These are phyloP conservation scores for Syncephalastrum sp. DNA, from an alignment of 371 early-diverging fungal species.

Conservation along the genomic window DNA sequence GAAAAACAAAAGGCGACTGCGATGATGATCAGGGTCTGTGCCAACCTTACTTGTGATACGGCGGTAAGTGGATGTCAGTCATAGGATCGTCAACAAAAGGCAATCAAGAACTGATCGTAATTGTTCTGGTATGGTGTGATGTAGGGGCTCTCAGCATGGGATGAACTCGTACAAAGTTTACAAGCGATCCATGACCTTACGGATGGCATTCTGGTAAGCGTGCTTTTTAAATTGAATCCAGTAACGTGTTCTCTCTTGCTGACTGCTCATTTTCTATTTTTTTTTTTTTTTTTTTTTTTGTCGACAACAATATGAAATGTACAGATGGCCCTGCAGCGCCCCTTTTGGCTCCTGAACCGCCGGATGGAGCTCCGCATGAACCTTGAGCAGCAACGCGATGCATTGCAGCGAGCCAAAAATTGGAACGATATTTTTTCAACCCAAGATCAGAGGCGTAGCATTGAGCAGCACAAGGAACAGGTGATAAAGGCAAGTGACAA, in stretches of 20 bases:
- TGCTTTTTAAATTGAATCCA: not conserved
- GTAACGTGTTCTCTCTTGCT: not conserved
- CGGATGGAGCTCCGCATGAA: slow-evolving; percentile 16
- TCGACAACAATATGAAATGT: not conserved
- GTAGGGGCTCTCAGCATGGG: slow-evolving; percentile 6
- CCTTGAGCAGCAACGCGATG: slow-evolving; percentile 37
- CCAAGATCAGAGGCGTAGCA: slow-evolving; percentile 24
- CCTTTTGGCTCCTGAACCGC: slow-evolving; percentile 26
- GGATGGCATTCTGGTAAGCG: slow-evolving; percentile 37
- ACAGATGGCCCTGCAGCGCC: slow-evolving; percentile 37
- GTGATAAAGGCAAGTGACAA: slow-evolving; percentile 29
- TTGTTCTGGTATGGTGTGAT: not conserved
- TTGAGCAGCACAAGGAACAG: slow-evolving; percentile 28
- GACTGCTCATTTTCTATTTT: not conserved
- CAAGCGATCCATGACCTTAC: slow-evolving; percentile 24
- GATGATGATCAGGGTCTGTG: slow-evolving; percentile 19
- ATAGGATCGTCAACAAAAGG: slow-evolving; percentile 4
- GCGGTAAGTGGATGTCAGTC: slow-evolving; percentile 10
- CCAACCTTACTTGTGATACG: slow-evolving; percentile 22
- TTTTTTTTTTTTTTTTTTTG: not conserved
- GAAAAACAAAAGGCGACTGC: not conserved
- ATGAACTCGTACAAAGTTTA: slow-evolving; percentile 14
- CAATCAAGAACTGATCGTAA: no score
- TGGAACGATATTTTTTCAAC: slow-evolving; percentile 39
- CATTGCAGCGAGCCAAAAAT: slow-evolving; percentile 21